Evolutionary conservation across 2,329 filamentous ascomycete species (phyloP).

Genomic region (Cercospora sesami): DNA sequence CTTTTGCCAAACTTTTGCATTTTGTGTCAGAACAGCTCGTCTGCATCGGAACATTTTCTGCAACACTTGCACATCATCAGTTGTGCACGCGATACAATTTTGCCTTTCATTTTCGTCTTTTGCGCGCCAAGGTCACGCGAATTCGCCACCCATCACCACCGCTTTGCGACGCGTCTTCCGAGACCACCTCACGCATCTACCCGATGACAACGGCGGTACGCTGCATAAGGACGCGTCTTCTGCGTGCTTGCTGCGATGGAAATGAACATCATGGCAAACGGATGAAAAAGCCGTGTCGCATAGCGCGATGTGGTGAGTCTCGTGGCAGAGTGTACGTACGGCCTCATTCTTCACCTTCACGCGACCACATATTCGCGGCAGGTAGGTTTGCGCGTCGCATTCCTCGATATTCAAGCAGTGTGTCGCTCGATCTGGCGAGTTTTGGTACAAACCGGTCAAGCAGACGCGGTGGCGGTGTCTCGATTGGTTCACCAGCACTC

Average conservation of each 20-base stretch:
- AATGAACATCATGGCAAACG: neutral
- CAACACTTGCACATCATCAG: neutral
- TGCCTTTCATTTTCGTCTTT: neutral
- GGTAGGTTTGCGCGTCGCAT: neutral
- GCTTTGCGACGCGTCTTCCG: neutral
- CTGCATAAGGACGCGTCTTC: neutral
- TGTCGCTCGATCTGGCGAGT: neutral
- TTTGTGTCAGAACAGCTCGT: no score
- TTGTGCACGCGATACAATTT: neutral
- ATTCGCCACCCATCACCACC: neutral
- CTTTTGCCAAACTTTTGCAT: conserved; percentile 21
- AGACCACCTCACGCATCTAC: neutral
- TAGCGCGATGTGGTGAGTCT: neutral
- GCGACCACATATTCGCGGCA: neutral
- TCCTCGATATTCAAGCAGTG: neutral
- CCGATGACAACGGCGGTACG: neutral
- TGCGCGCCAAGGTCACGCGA: neutral
- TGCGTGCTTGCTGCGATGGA: neutral
- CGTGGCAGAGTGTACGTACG: neutral
- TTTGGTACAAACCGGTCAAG: neutral
- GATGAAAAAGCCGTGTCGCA: neutral
- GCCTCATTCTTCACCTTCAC: neutral
- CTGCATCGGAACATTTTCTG: neutral
- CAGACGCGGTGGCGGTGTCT: neutral
- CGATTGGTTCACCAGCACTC: neutral